A percentile compares a stretch with the other conserved stretches of the same genome.
These are phyloP conservation scores for Scopulariopsis brevicaulis DNA, from an alignment of 2,329 filamentous ascomycete species.

Conservation along the genomic window DNA sequence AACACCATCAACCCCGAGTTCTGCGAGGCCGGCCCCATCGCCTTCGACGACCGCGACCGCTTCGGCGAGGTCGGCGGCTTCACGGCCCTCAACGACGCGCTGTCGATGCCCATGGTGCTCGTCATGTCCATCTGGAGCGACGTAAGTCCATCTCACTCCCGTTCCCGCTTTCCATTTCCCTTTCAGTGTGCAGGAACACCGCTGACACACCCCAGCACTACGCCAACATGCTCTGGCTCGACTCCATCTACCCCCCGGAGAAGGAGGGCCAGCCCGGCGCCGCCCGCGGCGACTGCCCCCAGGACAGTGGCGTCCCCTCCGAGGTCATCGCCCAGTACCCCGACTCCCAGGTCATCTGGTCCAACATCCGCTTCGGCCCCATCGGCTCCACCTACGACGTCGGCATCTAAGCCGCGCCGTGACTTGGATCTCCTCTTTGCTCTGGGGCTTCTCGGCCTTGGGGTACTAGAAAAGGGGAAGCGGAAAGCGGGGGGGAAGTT, in stretches of 20 bases:
- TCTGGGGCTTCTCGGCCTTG: neutral
- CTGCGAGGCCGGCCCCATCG: constrained; percentile 43
- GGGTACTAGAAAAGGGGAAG: neutral
- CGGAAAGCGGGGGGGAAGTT: neutral
- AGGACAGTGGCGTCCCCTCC: constrained; percentile 13
- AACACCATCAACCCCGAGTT: constrained; percentile 46
- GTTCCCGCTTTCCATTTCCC: neutral
- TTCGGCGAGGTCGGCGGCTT: constrained; percentile 47
- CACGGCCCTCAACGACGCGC: constrained; percentile 38
- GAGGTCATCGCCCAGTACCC: constrained; percentile 10
- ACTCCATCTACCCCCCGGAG: constrained; percentile 46
- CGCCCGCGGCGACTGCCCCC: constrained; percentile 13
- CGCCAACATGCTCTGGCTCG: constrained; percentile 65
- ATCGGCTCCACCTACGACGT: constrained; percentile 28
- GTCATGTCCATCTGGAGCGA: constrained; percentile 47
- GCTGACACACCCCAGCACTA: constrained; percentile 25
- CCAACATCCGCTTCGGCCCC: constrained; percentile 36
- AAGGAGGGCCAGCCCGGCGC: constrained; percentile 13
- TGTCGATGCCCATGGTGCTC: constrained; percentile 49
- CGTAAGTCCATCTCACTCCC: constrained; percentile 11
- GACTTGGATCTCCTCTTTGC: neutral
- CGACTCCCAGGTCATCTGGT: constrained; percentile 28
- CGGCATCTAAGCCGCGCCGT: neutral
- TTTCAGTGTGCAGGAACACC: too few relatives aligned
- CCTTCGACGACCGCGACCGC: constrained; percentile 37